phyloP scores from a whole-genome alignment of 208 protist genomes.

The Strigomonas galati region DNA sequence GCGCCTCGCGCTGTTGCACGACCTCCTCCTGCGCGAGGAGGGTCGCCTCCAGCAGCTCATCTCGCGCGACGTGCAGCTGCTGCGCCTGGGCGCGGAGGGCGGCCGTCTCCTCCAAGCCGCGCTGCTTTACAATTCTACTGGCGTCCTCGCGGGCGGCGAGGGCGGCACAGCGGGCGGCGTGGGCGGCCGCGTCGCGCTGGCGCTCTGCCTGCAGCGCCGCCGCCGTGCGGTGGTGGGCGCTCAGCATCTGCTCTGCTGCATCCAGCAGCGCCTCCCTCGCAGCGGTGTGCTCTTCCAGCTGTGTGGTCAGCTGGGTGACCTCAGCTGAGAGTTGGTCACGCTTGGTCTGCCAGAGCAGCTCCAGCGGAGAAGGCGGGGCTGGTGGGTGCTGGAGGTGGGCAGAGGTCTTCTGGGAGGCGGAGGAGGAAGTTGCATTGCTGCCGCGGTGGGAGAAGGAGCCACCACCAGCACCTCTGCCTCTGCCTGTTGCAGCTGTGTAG shows the following conservation, averaged over 20 bases:
- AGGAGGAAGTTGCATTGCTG: too few species aligned
- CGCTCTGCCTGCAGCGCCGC: conserved; percentile 9
- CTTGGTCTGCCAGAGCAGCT: conserved; percentile 21
- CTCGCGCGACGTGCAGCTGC: conserved; percentile 23
- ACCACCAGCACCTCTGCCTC: too few species aligned
- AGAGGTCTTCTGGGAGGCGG: too few species aligned
- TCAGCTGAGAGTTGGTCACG: too few species aligned
- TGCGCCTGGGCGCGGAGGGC: conserved; percentile 17
- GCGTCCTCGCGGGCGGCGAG: conserved; percentile 5
- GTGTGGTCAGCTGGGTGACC: too few species aligned
- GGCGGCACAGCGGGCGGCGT: conserved; percentile 13
- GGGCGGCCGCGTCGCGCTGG: conserved; percentile 15
- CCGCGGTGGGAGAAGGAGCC: too few species aligned
- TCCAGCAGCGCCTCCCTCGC: not conserved
- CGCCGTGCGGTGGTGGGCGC: conserved; percentile 2
- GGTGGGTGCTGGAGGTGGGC: too few species aligned
- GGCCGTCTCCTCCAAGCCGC: conserved; percentile 14
- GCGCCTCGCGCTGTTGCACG: conserved; percentile 21
- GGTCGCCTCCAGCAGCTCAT: conserved; percentile 52
- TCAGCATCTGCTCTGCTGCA: not conserved
- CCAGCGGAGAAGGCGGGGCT: conserved; percentile 4
- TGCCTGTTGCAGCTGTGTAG: conserved; percentile 8
- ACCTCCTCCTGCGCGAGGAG: conserved; percentile 48
- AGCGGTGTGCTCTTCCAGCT: too few species aligned
- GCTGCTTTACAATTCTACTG: not conserved